Percentiles rank a stretch among this genome's conserved stretches.
These are phyloP conservation scores for Takashimella koratensis DNA, from an alignment of 1,284 basidiomycete genomes.

Conservation along the genomic window DNA sequence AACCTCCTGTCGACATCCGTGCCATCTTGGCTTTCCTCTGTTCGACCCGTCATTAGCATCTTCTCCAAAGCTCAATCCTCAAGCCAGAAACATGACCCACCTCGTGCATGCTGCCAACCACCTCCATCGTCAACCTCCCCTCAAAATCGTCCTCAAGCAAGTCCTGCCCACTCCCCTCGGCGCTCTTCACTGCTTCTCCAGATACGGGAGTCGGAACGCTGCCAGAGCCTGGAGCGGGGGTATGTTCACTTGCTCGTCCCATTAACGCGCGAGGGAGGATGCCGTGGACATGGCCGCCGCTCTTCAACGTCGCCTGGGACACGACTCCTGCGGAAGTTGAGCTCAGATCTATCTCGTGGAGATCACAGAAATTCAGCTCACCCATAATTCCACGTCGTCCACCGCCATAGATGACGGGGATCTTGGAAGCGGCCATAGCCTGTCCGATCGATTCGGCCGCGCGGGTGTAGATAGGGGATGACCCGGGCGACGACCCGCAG, in stretches of 20 bases:
- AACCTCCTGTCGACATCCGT: constrained; percentile 63
- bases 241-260: constrained; percentile 35
- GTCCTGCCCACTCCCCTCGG: constrained; percentile 39
- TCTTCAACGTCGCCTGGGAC: constrained; percentile 63
- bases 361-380: constrained; percentile 12
- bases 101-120: constrained; percentile 87
- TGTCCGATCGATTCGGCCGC: constrained; percentile 74
- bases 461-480: constrained; percentile 57
- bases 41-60: background rate
- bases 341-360: background rate
- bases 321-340: constrained; percentile 55
- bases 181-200: constrained; percentile 19
- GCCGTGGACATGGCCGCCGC: constrained; percentile 73
- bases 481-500: constrained; percentile 71
- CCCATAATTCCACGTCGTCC: constrained; percentile 81
- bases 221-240: constrained; percentile 15
- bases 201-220: background rate
- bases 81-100: constrained; percentile 22
- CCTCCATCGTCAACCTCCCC: constrained; percentile 41
- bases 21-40: constrained; percentile 83
- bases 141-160: constrained; percentile 49
- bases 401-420: constrained; percentile 80
- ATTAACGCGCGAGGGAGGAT: constrained; percentile 66
- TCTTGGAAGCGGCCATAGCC: constrained; percentile 62
- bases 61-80: background rate